These are phyloP conservation scores for Boletales sp. DNA, from an alignment of 768 basidiomycete genomes.

Conservation along the genomic window DNA sequence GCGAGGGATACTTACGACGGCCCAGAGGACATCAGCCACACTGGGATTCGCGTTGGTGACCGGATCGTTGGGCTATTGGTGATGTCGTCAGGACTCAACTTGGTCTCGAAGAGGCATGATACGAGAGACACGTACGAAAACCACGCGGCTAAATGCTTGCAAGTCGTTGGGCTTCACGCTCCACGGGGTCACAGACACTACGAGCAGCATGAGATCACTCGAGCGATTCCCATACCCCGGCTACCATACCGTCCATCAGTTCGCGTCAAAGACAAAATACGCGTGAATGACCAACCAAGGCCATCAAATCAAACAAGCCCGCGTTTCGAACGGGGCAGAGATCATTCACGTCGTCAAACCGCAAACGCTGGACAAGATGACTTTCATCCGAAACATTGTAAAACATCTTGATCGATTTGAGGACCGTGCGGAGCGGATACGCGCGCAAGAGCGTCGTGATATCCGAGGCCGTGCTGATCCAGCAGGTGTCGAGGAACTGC, in stretches of 20 bases:
- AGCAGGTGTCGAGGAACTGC: not conserved
- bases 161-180: constrained; percentile 4
- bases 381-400: not conserved
- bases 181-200: constrained; percentile 2
- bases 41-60: not conserved
- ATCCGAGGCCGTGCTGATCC: constrained; percentile 1
- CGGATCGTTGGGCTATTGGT: not conserved
- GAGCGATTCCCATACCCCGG: not conserved
- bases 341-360: constrained; percentile 7
- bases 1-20: constrained; percentile 3
- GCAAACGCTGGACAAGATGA: not conserved
- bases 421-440: constrained; percentile 3
- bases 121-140: constrained; percentile 2
- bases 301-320: constrained; percentile 6
- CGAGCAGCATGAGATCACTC: not conserved
- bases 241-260: not conserved
- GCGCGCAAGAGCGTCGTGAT: constrained; percentile 3
- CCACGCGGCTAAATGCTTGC: not conserved
- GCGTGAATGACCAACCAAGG: not conserved
- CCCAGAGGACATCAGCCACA: constrained; percentile 9
- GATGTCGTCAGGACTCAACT: not conserved
- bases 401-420: constrained; percentile 1
- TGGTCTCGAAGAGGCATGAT: not conserved
- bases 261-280: not conserved
- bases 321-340: not conserved